Conservation (phyloP, 768 basidiomycete species). For the Calocybe gangraenosa region DNA sequence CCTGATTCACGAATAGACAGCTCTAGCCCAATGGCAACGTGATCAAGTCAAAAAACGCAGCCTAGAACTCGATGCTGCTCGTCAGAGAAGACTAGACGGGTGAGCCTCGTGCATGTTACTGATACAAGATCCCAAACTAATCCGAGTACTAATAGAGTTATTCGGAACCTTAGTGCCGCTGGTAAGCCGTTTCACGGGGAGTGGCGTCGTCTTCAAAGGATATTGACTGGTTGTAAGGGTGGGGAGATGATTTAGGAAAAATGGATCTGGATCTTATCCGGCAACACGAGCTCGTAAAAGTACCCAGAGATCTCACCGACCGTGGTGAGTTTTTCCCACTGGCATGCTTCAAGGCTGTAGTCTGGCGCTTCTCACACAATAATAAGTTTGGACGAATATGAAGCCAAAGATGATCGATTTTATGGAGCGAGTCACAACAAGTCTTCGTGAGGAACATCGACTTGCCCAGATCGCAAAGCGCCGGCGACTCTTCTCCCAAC, state of each 20-base stretch:
- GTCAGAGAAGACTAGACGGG: conserved; percentile 33
- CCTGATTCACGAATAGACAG: conserved; percentile 18
- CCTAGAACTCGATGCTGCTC: conserved; percentile 29
- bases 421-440: conserved; percentile 29
- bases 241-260: conserved; percentile 29
- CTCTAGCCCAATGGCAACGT: conserved; percentile 27
- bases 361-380: not conserved
- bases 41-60: conserved; percentile 29
- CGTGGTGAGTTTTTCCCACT: conserved; percentile 27
- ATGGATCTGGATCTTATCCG: conserved; percentile 16
- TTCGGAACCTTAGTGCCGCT: conserved; percentile 13
- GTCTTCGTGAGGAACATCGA: conserved; percentile 12
- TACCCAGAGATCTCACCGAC: conserved; percentile 32
- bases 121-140: conserved; percentile 3
- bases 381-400: conserved; percentile 36
- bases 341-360: not conserved
- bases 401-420: conserved; percentile 25
- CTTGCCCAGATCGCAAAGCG: conserved; percentile 16
- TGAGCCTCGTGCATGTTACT: conserved; percentile 18
- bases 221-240: conserved; percentile 26
- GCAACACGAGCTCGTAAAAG: conserved; percentile 31
- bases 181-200: conserved; percentile 2
- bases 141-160: conserved; percentile 4
- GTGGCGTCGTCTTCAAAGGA: not conserved
- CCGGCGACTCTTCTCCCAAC: conserved; percentile 17